These are phyloP conservation scores for Vaccinium corymbosum DNA, from an alignment of 148 eudicot genomes.

Conservation along the genomic window DNA sequence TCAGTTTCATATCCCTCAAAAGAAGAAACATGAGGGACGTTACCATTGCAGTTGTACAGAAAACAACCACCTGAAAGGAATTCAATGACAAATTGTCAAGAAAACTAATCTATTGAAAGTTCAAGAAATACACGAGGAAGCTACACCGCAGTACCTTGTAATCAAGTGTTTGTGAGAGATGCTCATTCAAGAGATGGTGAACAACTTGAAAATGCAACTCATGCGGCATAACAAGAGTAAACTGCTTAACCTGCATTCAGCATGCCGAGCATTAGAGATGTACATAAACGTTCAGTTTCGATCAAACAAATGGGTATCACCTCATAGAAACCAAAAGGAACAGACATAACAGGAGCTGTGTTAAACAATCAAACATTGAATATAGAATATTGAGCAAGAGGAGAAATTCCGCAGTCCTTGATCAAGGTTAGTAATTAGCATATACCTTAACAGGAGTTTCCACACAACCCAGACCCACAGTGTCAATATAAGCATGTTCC, in stretches of 20 bases:
- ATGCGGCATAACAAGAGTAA: slow-evolving; percentile 68
- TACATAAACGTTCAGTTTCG: not conserved
- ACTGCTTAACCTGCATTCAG: slow-evolving; percentile 72
- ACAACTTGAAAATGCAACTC: slow-evolving; percentile 70
- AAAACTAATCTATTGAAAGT: not conserved
- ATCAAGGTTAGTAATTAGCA: not conserved
- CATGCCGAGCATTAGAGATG: not conserved
- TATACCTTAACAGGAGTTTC: slow-evolving; percentile 70
- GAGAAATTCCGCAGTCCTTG: not conserved
- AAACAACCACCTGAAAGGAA: slow-evolving; percentile 66
- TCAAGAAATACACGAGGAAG: not conserved
- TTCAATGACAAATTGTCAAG: slow-evolving; percentile 16
- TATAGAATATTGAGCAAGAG: not conserved
- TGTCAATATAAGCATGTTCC: slow-evolving; percentile 74
- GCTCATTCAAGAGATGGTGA: slow-evolving; percentile 67
- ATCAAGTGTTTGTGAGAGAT: slow-evolving; percentile 49
- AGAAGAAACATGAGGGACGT: slow-evolving; percentile 79
- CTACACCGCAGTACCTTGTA: slow-evolving; percentile 54
- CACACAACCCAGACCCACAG: slow-evolving; percentile 55
- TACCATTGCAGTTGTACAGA: slow-evolving; percentile 85
- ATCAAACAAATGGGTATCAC: not conserved
- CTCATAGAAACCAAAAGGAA: not conserved
- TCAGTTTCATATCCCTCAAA: slow-evolving; percentile 71
- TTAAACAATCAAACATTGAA: not conserved
- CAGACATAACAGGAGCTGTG: not conserved